Evolutionary conservation across 2,329 filamentous ascomycete genomes (phyloP).

Genomic region (Aspergillus ibericus): DNA sequence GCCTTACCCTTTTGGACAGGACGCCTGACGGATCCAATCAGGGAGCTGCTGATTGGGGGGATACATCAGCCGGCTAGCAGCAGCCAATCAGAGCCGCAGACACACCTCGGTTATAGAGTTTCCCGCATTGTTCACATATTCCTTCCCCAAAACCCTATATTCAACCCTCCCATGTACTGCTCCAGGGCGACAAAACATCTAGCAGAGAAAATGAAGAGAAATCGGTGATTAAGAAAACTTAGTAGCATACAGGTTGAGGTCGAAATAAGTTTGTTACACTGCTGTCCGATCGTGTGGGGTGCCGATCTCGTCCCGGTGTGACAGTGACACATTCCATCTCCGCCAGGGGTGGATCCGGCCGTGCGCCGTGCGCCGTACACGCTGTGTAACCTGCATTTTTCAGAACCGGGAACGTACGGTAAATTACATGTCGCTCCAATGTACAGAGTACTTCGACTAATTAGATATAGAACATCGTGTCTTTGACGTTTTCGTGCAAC

Average conservation of each 20-base stretch:
- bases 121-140: not conserved
- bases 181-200: no score
- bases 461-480: slow-evolving; percentile 12
- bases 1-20: not conserved
- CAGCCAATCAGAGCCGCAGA: not conserved
- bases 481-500: not conserved
- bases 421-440: not conserved
- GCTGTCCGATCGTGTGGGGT: not conserved
- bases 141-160: not conserved
- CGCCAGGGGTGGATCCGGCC: not conserved
- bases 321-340: not conserved
- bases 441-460: not conserved
- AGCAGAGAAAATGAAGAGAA: no score
- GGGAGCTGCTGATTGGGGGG: not conserved
- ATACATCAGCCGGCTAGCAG: not conserved
- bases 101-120: not conserved
- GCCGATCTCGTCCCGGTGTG: not conserved
- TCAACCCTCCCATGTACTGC: not conserved
- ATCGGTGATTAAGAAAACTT: not conserved
- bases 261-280: not conserved
- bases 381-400: not conserved
- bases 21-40: not conserved
- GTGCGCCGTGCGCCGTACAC: not conserved
- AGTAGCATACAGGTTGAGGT: not conserved
- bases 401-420: not conserved